A percentile compares a stretch with the other conserved stretches of the same genome.
Conservation (phyloP, 1,284 basidiomycete species). For the Ceratobasidium sp. region DNA sequence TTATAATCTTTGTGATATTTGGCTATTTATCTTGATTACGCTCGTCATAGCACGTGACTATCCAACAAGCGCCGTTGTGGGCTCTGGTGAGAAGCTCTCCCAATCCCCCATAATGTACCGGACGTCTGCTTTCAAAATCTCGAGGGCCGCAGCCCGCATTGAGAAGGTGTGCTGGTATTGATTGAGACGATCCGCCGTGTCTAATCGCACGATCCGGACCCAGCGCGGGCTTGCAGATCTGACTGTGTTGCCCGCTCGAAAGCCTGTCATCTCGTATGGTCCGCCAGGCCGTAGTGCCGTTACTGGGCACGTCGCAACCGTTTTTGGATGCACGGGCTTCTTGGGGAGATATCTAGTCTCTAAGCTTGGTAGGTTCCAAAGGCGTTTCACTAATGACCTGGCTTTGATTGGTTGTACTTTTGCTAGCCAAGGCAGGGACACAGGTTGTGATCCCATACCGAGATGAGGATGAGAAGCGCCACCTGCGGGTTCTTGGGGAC, state of each 20-base stretch:
- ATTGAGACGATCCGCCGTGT: background rate
- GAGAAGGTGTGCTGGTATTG: slow-evolving; percentile 24
- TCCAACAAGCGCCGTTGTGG: slow-evolving; percentile 15
- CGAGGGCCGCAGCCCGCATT: slow-evolving; percentile 28
- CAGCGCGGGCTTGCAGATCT: slow-evolving; percentile 45
- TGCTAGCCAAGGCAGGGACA: slow-evolving; percentile 84
- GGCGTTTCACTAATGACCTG: slow-evolving; percentile 29
- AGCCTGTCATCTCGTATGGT: slow-evolving; percentile 78
- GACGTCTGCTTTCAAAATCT: slow-evolving; percentile 33
- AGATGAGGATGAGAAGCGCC: slow-evolving; percentile 93
- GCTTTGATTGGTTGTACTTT: slow-evolving; percentile 44
- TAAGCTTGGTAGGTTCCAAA: slow-evolving; percentile 76
- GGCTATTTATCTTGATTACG: slow-evolving; percentile 17
- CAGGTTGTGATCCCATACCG: slow-evolving; percentile 97
- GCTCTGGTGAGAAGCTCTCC: slow-evolving; percentile 32
- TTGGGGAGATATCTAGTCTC: slow-evolving; percentile 93
- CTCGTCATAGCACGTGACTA: slow-evolving; percentile 24
- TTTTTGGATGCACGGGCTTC: slow-evolving; percentile 97
- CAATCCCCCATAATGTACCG: slow-evolving; percentile 36
- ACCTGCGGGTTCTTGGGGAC: slow-evolving; percentile 94
- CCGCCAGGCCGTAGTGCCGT: slow-evolving; percentile 87
- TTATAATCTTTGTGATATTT: slow-evolving; percentile 54
- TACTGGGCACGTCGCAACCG: slow-evolving; percentile 91
- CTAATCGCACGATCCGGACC: background rate
- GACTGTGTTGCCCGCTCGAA: slow-evolving; percentile 52